A percentile compares a stretch with the other conserved stretches of the same genome.
These are phyloP conservation scores for Trichosporon sp. DNA, from an alignment of 1,284 basidiomycete genomes.

Conservation along the genomic window DNA sequence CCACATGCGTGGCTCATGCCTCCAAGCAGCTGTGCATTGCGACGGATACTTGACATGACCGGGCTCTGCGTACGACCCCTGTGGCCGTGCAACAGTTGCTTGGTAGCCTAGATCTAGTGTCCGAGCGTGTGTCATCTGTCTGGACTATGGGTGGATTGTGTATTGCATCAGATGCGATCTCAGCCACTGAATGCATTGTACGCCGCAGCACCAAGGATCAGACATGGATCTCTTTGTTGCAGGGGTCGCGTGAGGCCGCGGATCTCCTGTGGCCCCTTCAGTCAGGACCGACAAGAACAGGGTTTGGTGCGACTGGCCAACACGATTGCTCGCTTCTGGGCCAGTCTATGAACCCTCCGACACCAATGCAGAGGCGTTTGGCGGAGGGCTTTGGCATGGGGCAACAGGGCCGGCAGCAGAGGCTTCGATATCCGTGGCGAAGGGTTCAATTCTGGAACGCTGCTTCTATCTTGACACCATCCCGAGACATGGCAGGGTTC, in stretches of 20 bases:
- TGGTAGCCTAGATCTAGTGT: not conserved
- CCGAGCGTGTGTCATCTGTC: not conserved
- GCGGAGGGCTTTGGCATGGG: not conserved
- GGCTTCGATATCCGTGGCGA: not conserved
- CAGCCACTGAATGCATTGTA: constrained; percentile 1
- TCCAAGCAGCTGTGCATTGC: too few species aligned
- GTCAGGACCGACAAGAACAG: not conserved
- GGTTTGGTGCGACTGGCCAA: not conserved
- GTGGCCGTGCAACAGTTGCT: not conserved
- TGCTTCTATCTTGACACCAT: not conserved
- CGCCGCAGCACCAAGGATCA: not conserved
- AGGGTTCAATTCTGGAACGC: not conserved
- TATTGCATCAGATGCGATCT: not conserved
- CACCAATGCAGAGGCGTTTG: not conserved
- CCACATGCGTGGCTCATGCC: not conserved
- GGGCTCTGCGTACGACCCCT: not conserved
- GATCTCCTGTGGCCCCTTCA: not conserved
- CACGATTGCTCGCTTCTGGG: not conserved
- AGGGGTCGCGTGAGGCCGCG: not conserved
- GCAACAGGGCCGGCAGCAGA: not conserved
- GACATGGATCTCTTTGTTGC: constrained; percentile 13
- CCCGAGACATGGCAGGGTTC: not conserved
- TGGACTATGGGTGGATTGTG: not conserved
- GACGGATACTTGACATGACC: not conserved
- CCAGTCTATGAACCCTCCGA: not conserved